Conservation (phyloP, 768 basidiomycete species). For the Fistulinella prunicolor region DNA sequence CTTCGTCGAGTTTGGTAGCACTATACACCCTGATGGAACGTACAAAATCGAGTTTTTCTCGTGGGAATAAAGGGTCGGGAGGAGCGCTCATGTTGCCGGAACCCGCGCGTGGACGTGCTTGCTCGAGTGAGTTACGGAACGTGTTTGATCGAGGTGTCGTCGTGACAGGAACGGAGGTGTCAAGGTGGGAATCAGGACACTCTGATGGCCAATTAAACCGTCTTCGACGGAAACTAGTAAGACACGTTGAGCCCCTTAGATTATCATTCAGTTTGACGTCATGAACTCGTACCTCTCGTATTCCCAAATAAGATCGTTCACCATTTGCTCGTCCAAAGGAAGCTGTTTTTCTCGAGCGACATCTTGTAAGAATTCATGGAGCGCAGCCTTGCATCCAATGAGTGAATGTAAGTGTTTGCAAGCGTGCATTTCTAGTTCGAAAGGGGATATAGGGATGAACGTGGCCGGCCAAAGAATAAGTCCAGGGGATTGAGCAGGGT, state of each 20-base stretch:
- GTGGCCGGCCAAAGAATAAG: conserved; percentile 57
- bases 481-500: conserved; percentile 55
- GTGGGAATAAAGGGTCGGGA: conserved; percentile 25
- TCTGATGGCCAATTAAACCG: conserved; percentile 69
- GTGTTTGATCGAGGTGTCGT: conserved; percentile 23
- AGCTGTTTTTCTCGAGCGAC: conserved; percentile 23
- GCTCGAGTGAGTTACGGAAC: conserved; percentile 21
- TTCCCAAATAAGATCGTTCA: conserved; percentile 34
- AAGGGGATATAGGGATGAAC: conserved; percentile 55
- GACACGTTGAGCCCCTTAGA: conserved; percentile 5
- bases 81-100: conserved; percentile 17
- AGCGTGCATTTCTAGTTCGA: conserved; percentile 72
- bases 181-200: conserved; percentile 32
- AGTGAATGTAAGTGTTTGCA: conserved; percentile 66
- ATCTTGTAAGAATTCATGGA: conserved; percentile 47
- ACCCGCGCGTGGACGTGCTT: conserved; percentile 5
- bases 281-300: conserved; percentile 32
- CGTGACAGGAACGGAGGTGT: conserved; percentile 17
- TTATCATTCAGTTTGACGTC: neutral
- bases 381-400: conserved; percentile 58
- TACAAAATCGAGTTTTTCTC: conserved; percentile 45
- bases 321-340: conserved; percentile 18
- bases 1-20: conserved; percentile 42
- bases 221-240: conserved; percentile 57
- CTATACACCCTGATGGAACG: conserved; percentile 52